These are phyloP conservation scores for Aschersonia sp. DNA, from an alignment of 2,329 filamentous ascomycete genomes.

Conservation along the genomic window DNA sequence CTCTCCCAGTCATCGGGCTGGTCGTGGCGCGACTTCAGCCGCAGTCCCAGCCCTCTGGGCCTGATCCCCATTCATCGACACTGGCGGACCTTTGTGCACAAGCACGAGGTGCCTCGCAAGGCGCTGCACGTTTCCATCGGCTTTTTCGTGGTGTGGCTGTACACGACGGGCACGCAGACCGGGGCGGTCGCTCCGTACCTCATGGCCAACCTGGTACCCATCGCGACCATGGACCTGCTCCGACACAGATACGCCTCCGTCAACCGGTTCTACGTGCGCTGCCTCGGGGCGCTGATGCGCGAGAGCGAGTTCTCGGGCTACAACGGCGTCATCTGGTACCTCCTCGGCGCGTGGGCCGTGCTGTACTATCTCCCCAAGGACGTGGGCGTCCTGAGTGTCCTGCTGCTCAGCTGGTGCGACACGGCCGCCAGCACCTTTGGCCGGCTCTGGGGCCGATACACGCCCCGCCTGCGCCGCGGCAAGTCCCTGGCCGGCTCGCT, in stretches of 20 bases:
- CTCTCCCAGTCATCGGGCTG: slow-evolving; percentile 38
- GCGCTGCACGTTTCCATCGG: slow-evolving; percentile 89
- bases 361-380: slow-evolving; percentile 87
- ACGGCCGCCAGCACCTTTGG: slow-evolving; percentile 93
- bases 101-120: slow-evolving; percentile 93
- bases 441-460: slow-evolving; percentile 77
- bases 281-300: slow-evolving; percentile 83
- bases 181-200: slow-evolving; percentile 70
- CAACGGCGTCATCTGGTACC: slow-evolving; percentile 95
- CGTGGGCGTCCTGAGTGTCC: slow-evolving; percentile 72
- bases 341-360: slow-evolving; percentile 78
- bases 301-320: slow-evolving; percentile 89
- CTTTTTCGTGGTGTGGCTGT: slow-evolving; percentile 80
- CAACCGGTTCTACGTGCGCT: slow-evolving; percentile 75
- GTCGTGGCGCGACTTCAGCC: slow-evolving; percentile 76
- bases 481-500: slow-evolving; percentile 86
- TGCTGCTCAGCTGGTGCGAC: slow-evolving; percentile 94
- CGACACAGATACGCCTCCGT: slow-evolving; percentile 70
- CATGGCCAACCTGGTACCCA: slow-evolving; percentile 67
- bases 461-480: slow-evolving; percentile 66
- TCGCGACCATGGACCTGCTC: slow-evolving; percentile 66
- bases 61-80: slow-evolving; percentile 90
- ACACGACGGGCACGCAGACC: slow-evolving; percentile 64
- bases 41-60: slow-evolving; percentile 83
- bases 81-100: slow-evolving; percentile 85